A percentile compares a stretch with the other conserved stretches of the same genome.
Conservation (phyloP, 2,329 filamentous ascomycete species). For the Cytospora paraplurivora region DNA sequence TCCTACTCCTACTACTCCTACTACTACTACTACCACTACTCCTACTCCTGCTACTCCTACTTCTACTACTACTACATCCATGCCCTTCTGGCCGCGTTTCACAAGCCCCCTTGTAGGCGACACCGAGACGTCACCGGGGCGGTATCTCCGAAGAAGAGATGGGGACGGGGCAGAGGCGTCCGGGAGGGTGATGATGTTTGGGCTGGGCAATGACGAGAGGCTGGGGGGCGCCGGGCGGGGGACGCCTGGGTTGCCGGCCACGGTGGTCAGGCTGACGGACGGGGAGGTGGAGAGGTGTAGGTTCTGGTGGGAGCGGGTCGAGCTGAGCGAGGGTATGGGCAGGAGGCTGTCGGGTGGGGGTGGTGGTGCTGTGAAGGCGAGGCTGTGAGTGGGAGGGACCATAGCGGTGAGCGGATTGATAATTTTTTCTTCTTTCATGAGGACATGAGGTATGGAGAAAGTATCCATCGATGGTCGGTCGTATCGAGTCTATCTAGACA, state of each 20-base stretch:
- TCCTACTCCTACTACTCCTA: not conserved
- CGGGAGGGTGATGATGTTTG: constrained; percentile 56
- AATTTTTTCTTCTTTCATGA: too few species aligned
- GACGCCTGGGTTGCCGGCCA: constrained; percentile 46
- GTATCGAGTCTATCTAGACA: too few species aligned
- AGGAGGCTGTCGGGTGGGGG: constrained; percentile 22
- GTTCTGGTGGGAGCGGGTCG: constrained; percentile 63
- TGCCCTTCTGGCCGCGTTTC: constrained; percentile 45
- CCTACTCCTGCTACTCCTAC: not conserved
- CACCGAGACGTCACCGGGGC: constrained; percentile 12
- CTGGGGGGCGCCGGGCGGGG: constrained; percentile 39
- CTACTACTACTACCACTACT: not conserved
- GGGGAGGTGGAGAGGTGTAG: constrained; percentile 52
- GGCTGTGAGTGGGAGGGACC: not conserved
- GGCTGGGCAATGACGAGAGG: constrained; percentile 60
- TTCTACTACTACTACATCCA: not conserved
- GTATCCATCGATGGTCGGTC: not conserved
- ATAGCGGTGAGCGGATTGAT: not conserved
- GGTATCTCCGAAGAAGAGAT: constrained; percentile 20
- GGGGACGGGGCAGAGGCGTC: constrained; percentile 27
- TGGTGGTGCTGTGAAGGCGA: constrained; percentile 2
- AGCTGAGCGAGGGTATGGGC: constrained; percentile 49
- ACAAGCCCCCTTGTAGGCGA: constrained; percentile 18
- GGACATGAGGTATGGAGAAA: not conserved
- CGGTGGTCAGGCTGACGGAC: constrained; percentile 45